Evolutionary conservation across 1,284 basidiomycete species (phyloP).

Genomic region (Irpex sp.): DNA sequence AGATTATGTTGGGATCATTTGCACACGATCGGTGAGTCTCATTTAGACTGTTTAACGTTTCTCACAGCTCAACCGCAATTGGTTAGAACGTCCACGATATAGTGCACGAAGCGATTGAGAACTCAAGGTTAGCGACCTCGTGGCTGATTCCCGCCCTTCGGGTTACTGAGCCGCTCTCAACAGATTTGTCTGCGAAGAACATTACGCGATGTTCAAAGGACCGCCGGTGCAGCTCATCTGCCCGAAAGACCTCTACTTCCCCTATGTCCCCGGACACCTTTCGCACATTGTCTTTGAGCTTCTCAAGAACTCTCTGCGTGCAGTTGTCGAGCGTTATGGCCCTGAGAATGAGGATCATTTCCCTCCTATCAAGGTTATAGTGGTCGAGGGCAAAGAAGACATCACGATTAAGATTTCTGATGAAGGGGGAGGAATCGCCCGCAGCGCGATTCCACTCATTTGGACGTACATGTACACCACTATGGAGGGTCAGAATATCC

Average conservation of each 20-base stretch:
- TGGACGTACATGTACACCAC: slow-evolving; percentile 99
- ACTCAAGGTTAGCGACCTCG: slow-evolving; percentile 59
- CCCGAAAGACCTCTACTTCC: slow-evolving; percentile 82
- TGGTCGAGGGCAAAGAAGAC: slow-evolving; percentile 92
- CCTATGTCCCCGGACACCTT: slow-evolving; percentile 95
- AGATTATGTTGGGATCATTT: slow-evolving; percentile 98
- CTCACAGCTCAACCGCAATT: slow-evolving; percentile 5
- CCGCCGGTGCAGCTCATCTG: slow-evolving; percentile 98
- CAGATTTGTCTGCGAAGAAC: slow-evolving; percentile 94
- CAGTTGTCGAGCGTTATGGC: slow-evolving; percentile 93
- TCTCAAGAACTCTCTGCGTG: slow-evolving; percentile 97
- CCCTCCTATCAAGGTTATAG: slow-evolving; percentile 96
- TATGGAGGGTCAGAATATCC: slow-evolving; percentile 87
- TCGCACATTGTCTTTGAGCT: slow-evolving; percentile 98
- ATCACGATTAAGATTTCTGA: slow-evolving; percentile 98
- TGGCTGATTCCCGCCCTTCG: neutral
- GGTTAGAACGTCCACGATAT: slow-evolving; percentile 88
- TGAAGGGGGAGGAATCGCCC: slow-evolving; percentile 94
- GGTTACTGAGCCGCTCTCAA: neutral
- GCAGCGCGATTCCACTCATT: slow-evolving; percentile 91
- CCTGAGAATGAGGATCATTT: slow-evolving; percentile 78
- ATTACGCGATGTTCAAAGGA: slow-evolving; percentile 94
- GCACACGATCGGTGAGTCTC: slow-evolving; percentile 78
- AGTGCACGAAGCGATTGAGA: slow-evolving; percentile 98
- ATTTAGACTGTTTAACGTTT: slow-evolving; percentile 1